Evolutionary conservation across 2,329 filamentous ascomycete species (phyloP).

Genomic region (Aspergillus sp.): DNA sequence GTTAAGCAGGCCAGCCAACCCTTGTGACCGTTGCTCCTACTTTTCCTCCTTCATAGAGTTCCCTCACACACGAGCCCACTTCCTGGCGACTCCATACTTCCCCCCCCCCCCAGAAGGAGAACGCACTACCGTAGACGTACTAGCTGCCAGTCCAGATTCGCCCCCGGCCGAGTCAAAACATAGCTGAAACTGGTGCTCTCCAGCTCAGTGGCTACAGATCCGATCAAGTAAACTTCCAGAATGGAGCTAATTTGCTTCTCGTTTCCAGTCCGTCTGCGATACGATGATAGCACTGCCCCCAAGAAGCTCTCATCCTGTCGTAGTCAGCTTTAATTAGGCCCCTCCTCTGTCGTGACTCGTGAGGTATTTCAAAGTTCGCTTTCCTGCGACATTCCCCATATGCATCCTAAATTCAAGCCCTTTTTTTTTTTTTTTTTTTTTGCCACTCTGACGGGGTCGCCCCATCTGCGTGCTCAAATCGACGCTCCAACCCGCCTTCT

Average conservation of each 20-base stretch:
- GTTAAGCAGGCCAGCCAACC: too few species aligned
- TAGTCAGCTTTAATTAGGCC: not conserved
- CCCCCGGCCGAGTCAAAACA: constrained; percentile 12
- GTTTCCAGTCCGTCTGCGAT: not conserved
- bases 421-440: not conserved
- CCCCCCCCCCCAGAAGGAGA: too few species aligned
- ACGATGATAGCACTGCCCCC: not conserved
- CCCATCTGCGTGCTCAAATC: not conserved
- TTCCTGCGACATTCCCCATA: constrained; percentile 3
- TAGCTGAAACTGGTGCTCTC: constrained; percentile 17
- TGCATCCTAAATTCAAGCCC: not conserved
- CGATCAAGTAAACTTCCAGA: constrained; percentile 20
- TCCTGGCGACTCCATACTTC: not conserved
- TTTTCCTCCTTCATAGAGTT: not conserved
- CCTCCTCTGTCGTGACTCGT: not conserved
- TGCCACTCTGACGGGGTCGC: constrained; percentile 3
- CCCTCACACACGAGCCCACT: not conserved
- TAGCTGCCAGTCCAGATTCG: not conserved
- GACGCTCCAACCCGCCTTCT: not conserved
- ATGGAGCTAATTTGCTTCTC: constrained; percentile 13
- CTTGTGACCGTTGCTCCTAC: not conserved
- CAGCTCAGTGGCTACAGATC: constrained; percentile 3
- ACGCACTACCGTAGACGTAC: not conserved
- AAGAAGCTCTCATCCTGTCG: not conserved
- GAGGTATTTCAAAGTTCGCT: not conserved